Evolutionary conservation across 2,329 filamentous ascomycete species (phyloP).

Genomic region (Botrytis fragariae): DNA sequence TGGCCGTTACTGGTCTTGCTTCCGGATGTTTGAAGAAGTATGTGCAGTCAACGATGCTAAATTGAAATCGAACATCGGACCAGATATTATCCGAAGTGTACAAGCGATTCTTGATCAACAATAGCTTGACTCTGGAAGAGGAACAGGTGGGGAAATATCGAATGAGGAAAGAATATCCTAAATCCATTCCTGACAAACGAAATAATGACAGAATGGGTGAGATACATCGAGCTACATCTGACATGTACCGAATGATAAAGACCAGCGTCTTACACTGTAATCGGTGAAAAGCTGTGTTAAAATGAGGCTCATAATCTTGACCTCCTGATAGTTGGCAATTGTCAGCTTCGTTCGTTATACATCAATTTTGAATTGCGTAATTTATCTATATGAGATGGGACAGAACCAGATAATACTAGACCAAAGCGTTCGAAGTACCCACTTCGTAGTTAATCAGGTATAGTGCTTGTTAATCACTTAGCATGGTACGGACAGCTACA

Average conservation of each 20-base stretch:
- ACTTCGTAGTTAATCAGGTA: not conserved
- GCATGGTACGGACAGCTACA: slow-evolving; percentile 7
- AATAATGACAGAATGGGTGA: not conserved
- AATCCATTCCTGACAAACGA: not conserved
- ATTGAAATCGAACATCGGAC: not conserved
- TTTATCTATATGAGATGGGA: not conserved
- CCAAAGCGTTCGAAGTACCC: not conserved
- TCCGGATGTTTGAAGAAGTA: not conserved
- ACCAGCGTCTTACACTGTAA: slow-evolving; percentile 7
- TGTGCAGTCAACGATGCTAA: not conserved
- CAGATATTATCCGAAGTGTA: not conserved
- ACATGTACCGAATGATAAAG: not conserved
- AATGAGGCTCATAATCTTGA: slow-evolving; percentile 16
- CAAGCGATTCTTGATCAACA: not conserved
- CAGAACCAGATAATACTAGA: not conserved
- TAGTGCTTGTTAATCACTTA: slow-evolving; percentile 1
- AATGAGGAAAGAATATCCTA: slow-evolving; percentile 8
- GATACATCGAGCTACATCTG: slow-evolving; percentile 7
- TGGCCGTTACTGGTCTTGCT: not conserved
- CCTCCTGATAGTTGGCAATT: slow-evolving; percentile 11
- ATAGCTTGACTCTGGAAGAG: not conserved
- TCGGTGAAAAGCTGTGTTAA: slow-evolving; percentile 7
- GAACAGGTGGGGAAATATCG: not conserved
- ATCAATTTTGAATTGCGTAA: slow-evolving; percentile 10
- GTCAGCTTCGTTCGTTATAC: slow-evolving; percentile 10